Base-by-base conservation (phyloP, 352 stramenopile genomes). In the Phytophthora megakarya region DNA sequence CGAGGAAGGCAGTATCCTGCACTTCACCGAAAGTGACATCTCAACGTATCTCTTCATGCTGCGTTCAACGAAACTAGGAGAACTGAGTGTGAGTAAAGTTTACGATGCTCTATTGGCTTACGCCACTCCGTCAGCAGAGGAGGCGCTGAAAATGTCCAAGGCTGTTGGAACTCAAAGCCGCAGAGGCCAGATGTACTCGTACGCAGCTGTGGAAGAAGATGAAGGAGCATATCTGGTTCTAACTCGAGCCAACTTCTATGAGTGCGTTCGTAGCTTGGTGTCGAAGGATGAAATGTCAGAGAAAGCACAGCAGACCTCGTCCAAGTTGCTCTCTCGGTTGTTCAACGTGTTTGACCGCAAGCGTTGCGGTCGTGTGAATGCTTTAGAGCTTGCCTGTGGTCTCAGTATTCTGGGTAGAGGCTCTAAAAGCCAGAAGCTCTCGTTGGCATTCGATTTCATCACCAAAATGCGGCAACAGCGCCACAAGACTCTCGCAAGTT, bases 301-400 rank as follows among this genome's bases (percentile, higher is more conserved):
- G 46, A 92, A 94, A 50, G 84, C 85, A 2, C 88, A 96, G 52
- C 86, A 96, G 42, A 89, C 85, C 3, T 92, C 84, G 26, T 96
- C 88, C 1, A 92, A 94, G 57, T 26, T 95, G 15, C 73, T 96
- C 5, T 92, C 86, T 1, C 76, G 88, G 8, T 61, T 96, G 11
- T 96, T 95, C 30, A 92, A 93, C 30, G 85, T 92, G 12, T 96
- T 93, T 38, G 88, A 96, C 64, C 83, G 86, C 40, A 95, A 93
- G 40, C 80, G 86, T 18, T 83, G 76, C 38, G 86, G 86, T 28
- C 84, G 85, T 35, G 88, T 95, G 32, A 93, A 95, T 51, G 88
- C 83, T 0, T 60, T 96, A 3, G 88, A 96, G 48, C 71, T 96
- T n/a, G 88, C 84, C 12, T 96, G 88, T 45, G 88, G 88, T 3